Conservation (phyloP, 78 protist species). For the Ministeria vibrans region DNA sequence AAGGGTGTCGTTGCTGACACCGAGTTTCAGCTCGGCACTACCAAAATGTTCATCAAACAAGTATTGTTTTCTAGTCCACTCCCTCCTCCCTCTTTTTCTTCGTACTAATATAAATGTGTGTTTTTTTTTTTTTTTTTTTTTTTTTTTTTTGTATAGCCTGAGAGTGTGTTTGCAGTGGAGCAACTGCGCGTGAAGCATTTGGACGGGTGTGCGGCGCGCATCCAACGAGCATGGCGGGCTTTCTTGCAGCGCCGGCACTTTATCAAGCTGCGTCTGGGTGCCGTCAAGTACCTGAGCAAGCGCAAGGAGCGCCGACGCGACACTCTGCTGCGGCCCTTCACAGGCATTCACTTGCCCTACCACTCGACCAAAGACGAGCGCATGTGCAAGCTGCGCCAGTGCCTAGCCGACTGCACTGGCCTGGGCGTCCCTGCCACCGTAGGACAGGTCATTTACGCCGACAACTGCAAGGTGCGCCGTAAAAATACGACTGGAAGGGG, state of each 20-base stretch:
- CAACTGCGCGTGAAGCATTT: conserved; percentile 42
- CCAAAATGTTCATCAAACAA: conserved; percentile 72
- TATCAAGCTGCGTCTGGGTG: neutral
- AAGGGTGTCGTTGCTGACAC: neutral
- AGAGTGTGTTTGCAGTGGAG: conserved; percentile 40
- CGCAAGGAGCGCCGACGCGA: conserved; percentile 12
- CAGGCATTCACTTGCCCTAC: neutral
- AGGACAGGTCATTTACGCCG: no score
- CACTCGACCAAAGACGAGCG: neutral
- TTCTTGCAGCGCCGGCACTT: neutral
- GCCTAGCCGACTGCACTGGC: no score
- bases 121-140: no score
- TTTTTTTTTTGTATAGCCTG: conserved; percentile 40
- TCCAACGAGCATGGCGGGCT: conserved; percentile 23
- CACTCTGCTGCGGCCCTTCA: neutral
- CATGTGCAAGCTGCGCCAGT: neutral
- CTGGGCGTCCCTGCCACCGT: no score
- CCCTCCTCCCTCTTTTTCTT: no score
- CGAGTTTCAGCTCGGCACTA: conserved; percentile 60
- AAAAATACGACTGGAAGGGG: neutral
- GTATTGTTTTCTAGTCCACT: no score
- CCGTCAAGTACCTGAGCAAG: neutral
- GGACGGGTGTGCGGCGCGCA: conserved; percentile 9
- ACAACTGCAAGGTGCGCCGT: neutral
- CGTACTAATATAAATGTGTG: no score